A percentile compares a stretch with the other conserved stretches of the same genome.
Evolutionary conservation across 495 filamentous ascomycete species (phyloP).

Genomic region (Annulohypoxylon moriforme): DNA sequence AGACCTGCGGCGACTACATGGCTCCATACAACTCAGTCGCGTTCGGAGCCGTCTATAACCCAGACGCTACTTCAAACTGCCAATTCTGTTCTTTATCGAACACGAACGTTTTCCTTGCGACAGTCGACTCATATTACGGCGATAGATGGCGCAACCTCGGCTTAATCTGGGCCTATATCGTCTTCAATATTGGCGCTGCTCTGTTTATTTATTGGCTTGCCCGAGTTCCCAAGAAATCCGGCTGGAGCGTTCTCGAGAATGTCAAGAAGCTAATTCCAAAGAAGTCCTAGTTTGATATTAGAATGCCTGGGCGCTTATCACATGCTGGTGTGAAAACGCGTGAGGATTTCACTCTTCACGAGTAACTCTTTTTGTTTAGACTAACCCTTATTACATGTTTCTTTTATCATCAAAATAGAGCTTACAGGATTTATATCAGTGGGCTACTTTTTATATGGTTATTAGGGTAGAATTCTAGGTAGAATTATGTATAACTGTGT

Average conservation of each 20-base stretch:
- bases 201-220: conserved; percentile 74
- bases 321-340: neutral
- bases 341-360: neutral
- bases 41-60: conserved; percentile 62
- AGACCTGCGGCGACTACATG: conserved; percentile 66
- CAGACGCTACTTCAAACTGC: conserved; percentile 61
- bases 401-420: neutral
- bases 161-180: conserved; percentile 66
- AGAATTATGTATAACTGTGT: neutral
- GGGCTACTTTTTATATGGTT: neutral
- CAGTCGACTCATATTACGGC: conserved; percentile 55
- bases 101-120: conserved; percentile 66
- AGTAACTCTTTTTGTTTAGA: neutral
- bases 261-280: neutral
- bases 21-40: conserved; percentile 53
- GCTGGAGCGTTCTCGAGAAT: neutral
- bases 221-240: conserved; percentile 58
- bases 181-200: conserved; percentile 71
- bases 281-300: neutral
- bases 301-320: neutral
- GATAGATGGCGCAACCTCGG: conserved; percentile 53
- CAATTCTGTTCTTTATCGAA: conserved; percentile 63
- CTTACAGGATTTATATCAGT: neutral
- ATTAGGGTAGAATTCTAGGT: neutral
- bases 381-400: neutral